Evolutionary conservation across 805 yeast genomes (phyloP).

Genomic region (Candida pini): DNA sequence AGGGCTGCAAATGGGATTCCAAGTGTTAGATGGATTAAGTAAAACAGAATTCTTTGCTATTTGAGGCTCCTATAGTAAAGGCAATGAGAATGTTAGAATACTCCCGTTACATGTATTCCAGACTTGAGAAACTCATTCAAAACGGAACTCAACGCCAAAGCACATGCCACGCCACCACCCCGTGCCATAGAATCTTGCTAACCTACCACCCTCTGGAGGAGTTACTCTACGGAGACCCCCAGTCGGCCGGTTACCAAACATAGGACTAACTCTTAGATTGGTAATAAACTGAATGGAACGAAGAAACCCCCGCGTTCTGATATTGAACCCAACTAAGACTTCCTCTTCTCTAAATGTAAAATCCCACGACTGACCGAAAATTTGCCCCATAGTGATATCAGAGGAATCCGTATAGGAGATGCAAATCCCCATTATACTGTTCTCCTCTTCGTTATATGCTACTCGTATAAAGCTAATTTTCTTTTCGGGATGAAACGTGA

Average conservation of each 20-base stretch:
- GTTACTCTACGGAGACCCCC: conserved; percentile 58
- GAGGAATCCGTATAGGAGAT: conserved; percentile 45
- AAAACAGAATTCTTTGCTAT: too few relatives aligned
- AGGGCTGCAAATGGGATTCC: too few relatives aligned
- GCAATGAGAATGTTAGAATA: too few relatives aligned
- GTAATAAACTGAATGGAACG: conserved; percentile 80
- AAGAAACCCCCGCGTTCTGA: conserved; percentile 82
- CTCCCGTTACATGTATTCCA: too few relatives aligned
- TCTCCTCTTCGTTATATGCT: conserved; percentile 54
- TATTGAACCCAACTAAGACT: conserved; percentile 47
- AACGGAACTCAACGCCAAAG: too few relatives aligned
- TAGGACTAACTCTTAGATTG: conserved; percentile 46
- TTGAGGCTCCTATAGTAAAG: too few relatives aligned
- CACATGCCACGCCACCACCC: too few relatives aligned
- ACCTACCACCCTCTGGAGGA: conserved; percentile 56
- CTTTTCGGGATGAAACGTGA: conserved; percentile 12
- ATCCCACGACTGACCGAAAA: too few relatives aligned
- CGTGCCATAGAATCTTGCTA: conserved; percentile 79
- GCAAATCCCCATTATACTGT: conserved; percentile 37
- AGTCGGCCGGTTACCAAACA: conserved; percentile 61
- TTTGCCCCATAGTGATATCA: too few relatives aligned
- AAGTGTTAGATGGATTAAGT: too few relatives aligned
- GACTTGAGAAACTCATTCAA: too few relatives aligned
- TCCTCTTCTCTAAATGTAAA: conserved; percentile 56
- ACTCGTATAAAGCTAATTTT: conserved; percentile 50